A percentile compares a stretch with the other conserved stretches of the same genome.
phyloP scores from a whole-genome alignment of 495 filamentous ascomycete genomes.

The Wilcoxina mikolae region DNA sequence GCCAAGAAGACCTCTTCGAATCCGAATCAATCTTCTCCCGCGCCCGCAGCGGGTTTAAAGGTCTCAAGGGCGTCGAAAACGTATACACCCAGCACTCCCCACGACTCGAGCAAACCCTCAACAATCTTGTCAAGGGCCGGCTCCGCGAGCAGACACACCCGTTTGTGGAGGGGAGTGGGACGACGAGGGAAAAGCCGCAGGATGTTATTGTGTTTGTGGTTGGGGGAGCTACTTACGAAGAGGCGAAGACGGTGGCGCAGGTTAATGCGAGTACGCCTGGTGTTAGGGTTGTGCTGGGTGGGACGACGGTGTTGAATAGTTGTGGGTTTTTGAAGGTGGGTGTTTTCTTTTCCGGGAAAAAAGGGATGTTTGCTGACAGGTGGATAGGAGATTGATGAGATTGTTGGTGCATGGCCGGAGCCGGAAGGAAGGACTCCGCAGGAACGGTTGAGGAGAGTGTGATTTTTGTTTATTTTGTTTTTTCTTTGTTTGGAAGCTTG shows the following conservation, averaged over 20 bases:
- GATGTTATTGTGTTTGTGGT: slow-evolving; percentile 90
- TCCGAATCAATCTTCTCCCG: slow-evolving; percentile 81
- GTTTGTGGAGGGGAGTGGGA: slow-evolving; percentile 72
- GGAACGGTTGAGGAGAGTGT: slow-evolving; percentile 39
- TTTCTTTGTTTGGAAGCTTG: no score
- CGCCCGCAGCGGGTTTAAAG: slow-evolving; percentile 79
- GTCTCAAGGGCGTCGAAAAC: slow-evolving; percentile 92
- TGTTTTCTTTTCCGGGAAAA: no score
- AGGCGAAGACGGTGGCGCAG: slow-evolving; percentile 83
- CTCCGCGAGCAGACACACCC: slow-evolving; percentile 75
- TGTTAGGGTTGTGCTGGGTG: slow-evolving; percentile 71
- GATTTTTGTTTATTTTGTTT: no score
- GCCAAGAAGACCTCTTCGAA: slow-evolving; percentile 62
- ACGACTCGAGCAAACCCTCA: slow-evolving; percentile 67
- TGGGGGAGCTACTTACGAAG: slow-evolving; percentile 87
- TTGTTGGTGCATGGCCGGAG: slow-evolving; percentile 67
- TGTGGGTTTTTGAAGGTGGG: slow-evolving; percentile 74
- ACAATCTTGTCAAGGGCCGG: slow-evolving; percentile 82
- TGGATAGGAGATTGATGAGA: slow-evolving; percentile 70
- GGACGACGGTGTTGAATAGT: slow-evolving; percentile 74
- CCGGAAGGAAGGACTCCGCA: slow-evolving; percentile 51
- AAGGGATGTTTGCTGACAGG: slow-evolving; percentile 12
- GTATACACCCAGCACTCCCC: slow-evolving; percentile 97
- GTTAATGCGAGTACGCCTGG: slow-evolving; percentile 85
- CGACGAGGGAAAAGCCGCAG: slow-evolving; percentile 84